These are phyloP conservation scores for Phytopythium aichiense DNA, from an alignment of 352 stramenopile genomes.

Conservation along the genomic window DNA sequence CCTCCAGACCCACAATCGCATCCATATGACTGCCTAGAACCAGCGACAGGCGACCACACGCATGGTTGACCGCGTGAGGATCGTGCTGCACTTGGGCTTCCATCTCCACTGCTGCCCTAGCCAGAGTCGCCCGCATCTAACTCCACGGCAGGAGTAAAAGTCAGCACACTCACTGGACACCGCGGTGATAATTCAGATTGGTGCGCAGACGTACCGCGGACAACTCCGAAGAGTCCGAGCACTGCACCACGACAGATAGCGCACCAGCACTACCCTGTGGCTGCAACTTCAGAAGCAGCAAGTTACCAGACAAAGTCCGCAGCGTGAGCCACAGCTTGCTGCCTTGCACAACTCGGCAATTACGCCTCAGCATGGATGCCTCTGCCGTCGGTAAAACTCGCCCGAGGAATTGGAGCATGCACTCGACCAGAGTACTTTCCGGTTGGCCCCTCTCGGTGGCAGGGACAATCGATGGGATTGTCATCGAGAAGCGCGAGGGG, in stretches of 20 bases:
- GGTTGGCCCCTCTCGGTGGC: conserved; percentile 17
- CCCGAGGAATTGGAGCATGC: conserved; percentile 28
- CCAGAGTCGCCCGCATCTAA: conserved; percentile 55
- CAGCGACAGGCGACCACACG: background rate
- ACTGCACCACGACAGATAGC: conserved; percentile 23
- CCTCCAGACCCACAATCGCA: background rate
- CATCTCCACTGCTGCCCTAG: conserved; percentile 9
- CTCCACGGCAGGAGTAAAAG: background rate
- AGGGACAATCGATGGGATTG: conserved; percentile 18
- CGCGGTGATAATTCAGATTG: background rate
- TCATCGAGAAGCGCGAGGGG: conserved; percentile 28
- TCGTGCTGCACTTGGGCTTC: background rate
- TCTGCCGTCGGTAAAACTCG: conserved; percentile 21
- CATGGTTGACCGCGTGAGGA: background rate
- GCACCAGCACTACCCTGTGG: background rate
- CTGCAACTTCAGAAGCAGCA: conserved; percentile 37
- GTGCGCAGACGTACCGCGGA: conserved; percentile 35
- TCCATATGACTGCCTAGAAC: background rate
- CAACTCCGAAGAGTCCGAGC: conserved; percentile 52
- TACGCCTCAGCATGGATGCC: conserved; percentile 20
- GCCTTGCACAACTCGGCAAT: conserved; percentile 28
- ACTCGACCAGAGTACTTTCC: conserved; percentile 24
- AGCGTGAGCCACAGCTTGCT: conserved; percentile 53
- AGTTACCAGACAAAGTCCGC: conserved; percentile 31
- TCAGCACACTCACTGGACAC: background rate